Conservation (phyloP, 257 asterid genomes). For the Ilex aquifolium region DNA sequence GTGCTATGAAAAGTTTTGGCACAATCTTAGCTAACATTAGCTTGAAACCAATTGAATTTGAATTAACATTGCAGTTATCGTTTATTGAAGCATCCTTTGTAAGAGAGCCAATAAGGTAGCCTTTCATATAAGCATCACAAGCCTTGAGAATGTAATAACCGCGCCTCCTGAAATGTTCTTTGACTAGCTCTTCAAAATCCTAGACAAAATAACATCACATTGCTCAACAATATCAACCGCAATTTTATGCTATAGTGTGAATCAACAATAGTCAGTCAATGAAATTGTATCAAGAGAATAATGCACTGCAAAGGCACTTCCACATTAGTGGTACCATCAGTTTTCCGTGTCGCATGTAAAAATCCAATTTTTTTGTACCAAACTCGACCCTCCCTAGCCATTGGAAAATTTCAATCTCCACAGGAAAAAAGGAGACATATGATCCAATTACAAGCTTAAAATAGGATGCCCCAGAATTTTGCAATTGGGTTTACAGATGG, state of each 20-base stretch:
- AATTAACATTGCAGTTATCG: conserved; percentile 29
- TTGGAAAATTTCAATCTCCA: too few relatives aligned
- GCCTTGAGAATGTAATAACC: conserved; percentile 87
- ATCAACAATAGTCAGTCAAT: background rate
- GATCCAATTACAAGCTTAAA: too few relatives aligned
- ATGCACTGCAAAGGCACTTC: background rate
- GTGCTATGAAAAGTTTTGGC: conserved; percentile 59
- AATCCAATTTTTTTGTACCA: too few relatives aligned
- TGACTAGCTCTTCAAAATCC: conserved; percentile 80
- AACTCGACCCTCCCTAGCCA: too few relatives aligned
- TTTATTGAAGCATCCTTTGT: conserved; percentile 49
- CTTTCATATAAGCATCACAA: conserved; percentile 92
- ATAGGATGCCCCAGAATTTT: too few relatives aligned
- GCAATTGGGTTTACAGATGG: too few relatives aligned
- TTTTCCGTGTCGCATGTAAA: too few relatives aligned
- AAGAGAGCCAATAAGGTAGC: conserved; percentile 83
- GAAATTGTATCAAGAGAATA: too few relatives aligned
- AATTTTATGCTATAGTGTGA: too few relatives aligned
- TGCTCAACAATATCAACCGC: background rate
- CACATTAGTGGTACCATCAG: too few relatives aligned
- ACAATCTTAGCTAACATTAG: conserved; percentile 80
- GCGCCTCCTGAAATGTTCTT: conserved; percentile 75
- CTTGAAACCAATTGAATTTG: conserved; percentile 92
- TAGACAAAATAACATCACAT: conserved; percentile 15
- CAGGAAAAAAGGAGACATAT: too few relatives aligned